phyloP scores from a whole-genome alignment of 805 yeast genomes.

The Tetrapisispora namnaoensis region DNA sequence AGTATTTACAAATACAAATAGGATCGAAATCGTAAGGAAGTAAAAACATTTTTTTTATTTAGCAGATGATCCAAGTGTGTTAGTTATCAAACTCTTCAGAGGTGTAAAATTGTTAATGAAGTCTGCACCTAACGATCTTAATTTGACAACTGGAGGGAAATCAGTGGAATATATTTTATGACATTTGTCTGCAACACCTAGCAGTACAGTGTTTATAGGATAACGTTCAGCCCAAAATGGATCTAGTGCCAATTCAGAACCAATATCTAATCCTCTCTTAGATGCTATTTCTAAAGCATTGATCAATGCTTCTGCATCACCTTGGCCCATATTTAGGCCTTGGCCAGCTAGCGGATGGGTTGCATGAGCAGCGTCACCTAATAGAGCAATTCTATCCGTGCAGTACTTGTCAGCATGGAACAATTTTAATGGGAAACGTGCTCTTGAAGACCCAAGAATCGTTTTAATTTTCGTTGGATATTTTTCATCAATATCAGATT shows the following conservation, averaged over 20 bases:
- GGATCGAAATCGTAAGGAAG: background rate
- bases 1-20: background rate
- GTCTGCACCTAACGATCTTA: conserved; percentile 69
- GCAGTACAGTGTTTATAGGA: conserved; percentile 64
- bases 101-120: conserved; percentile 52
- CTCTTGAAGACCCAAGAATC: conserved; percentile 58
- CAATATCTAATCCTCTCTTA: conserved; percentile 79
- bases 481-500: conserved; percentile 42
- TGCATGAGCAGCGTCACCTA: conserved; percentile 97
- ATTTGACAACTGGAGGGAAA: conserved; percentile 59
- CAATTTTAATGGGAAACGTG: conserved; percentile 78
- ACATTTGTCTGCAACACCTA: conserved; percentile 86
- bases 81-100: conserved; percentile 61
- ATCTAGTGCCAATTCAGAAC: conserved; percentile 69
- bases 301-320: conserved; percentile 69
- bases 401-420: conserved; percentile 88
- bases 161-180: conserved; percentile 79
- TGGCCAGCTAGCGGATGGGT: conserved; percentile 98
- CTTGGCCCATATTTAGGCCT: conserved; percentile 96
- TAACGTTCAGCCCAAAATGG: conserved; percentile 80
- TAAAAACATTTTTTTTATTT: background rate
- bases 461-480: conserved; percentile 59
- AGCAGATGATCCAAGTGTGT: conserved; percentile 30
- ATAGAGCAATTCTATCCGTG: conserved; percentile 76
- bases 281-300: conserved; percentile 60